These are phyloP conservation scores for Kodamaea sp. DNA, from an alignment of 1,139 yeast genomes.

Conservation along the genomic window DNA sequence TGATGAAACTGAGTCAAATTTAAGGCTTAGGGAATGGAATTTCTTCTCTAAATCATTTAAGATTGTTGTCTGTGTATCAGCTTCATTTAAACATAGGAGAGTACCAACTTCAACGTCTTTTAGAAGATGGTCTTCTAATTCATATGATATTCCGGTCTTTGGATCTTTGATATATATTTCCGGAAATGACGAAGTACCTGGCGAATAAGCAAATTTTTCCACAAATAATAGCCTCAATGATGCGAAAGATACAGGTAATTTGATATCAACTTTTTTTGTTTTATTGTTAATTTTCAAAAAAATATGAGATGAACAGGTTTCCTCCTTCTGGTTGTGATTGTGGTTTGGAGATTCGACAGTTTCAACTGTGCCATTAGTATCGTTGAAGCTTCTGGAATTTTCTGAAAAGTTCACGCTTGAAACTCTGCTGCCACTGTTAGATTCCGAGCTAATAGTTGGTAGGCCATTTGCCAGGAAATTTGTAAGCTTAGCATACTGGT, in stretches of 20 bases:
- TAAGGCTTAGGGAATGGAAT: constrained; percentile 28
- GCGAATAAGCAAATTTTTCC: constrained; percentile 82
- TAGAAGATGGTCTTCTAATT: constrained; percentile 68
- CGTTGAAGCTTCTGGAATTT: constrained; percentile 4
- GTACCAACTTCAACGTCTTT: constrained; percentile 60
- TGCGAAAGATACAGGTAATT: constrained; percentile 56
- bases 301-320: constrained; percentile 19
- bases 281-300: constrained; percentile 56
- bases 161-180: constrained; percentile 75
- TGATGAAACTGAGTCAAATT: constrained; percentile 27
- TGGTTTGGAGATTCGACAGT: neutral
- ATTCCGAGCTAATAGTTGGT: constrained; percentile 11
- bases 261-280: constrained; percentile 58
- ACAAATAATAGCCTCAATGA: constrained; percentile 72
- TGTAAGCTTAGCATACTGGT: constrained; percentile 79
- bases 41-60: constrained; percentile 24
- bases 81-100: constrained; percentile 53
- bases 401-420: constrained; percentile 1
- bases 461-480: constrained; percentile 38
- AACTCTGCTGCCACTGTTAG: constrained; percentile 2
- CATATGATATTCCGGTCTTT: constrained; percentile 60
- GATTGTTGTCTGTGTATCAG: constrained; percentile 17
- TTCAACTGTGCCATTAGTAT: constrained; percentile 3
- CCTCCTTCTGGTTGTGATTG: constrained; percentile 1
- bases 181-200: constrained; percentile 70